Conservation (phyloP, 352 stramenopile species). For the Pythium dissimile region DNA sequence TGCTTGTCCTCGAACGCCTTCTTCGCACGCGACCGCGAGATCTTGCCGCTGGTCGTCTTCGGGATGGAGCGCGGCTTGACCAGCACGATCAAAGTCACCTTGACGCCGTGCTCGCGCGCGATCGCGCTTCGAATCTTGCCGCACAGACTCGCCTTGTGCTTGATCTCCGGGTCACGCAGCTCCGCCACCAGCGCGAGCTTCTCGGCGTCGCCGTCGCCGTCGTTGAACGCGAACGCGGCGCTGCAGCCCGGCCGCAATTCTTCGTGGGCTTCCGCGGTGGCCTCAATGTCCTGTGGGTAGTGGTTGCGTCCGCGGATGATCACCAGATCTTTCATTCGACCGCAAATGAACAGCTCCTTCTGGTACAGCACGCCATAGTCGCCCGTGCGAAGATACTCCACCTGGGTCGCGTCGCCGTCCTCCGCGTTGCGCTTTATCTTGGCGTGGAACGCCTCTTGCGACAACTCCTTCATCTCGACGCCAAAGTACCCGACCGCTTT, state of each 20-base stretch:
- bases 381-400: slow-evolving; percentile 91
- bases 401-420: slow-evolving; percentile 3
- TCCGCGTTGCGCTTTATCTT: slow-evolving; percentile 33
- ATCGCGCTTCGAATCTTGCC: slow-evolving; percentile 68
- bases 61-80: slow-evolving; percentile 91
- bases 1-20: slow-evolving; percentile 57
- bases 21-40: slow-evolving; percentile 90
- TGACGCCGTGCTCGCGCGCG: slow-evolving; percentile 79
- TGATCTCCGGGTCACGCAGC: slow-evolving; percentile 59
- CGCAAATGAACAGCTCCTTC: slow-evolving; percentile 96
- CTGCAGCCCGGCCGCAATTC: slow-evolving; percentile 93
- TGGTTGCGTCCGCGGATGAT: slow-evolving; percentile 99
- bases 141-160: slow-evolving; percentile 73
- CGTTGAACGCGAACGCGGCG: slow-evolving; percentile 90
- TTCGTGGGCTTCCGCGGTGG: slow-evolving; percentile 80
- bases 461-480: slow-evolving; percentile 72
- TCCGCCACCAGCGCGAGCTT: slow-evolving; percentile 74
- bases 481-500: slow-evolving; percentile 94
- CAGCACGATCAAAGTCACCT: slow-evolving; percentile 89
- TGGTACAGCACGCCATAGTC: slow-evolving; percentile 98
- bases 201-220: slow-evolving; percentile 51
- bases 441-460: slow-evolving; percentile 87
- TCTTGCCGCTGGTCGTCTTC: slow-evolving; percentile 99
- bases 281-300: slow-evolving; percentile 99
- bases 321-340: slow-evolving; percentile 98